These are phyloP conservation scores for Botryosphaeria dothidea DNA, from an alignment of 2,329 filamentous ascomycete genomes.

Conservation along the genomic window DNA sequence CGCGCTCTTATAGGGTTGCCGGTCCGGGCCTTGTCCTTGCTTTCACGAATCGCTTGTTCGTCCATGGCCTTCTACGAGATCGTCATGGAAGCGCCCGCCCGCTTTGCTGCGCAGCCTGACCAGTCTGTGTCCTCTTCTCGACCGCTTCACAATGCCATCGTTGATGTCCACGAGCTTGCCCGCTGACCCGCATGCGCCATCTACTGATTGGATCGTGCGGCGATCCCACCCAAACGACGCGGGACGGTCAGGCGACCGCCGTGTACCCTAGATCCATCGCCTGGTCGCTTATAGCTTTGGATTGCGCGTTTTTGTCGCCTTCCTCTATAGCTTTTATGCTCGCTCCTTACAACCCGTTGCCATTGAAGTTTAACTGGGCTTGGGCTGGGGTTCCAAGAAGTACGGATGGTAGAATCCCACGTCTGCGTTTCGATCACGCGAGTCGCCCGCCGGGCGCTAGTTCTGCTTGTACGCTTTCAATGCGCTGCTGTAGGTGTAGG, in stretches of 20 bases:
- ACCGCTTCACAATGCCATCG: not conserved
- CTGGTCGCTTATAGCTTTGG: not conserved
- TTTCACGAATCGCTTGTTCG: conserved; percentile 7
- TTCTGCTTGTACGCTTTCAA: too few species aligned
- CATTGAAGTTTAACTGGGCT: too few species aligned
- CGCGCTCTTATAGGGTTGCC: conserved; percentile 10
- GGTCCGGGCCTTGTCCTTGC: conserved; percentile 10
- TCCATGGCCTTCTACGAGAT: conserved; percentile 2
- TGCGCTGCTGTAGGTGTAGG: too few species aligned
- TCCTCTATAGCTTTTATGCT: not conserved
- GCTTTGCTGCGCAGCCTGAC: not conserved
- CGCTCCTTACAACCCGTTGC: too few species aligned
- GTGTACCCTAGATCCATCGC: not conserved
- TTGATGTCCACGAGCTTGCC: conserved; percentile 1
- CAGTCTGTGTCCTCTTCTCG: not conserved
- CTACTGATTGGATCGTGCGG: not conserved
- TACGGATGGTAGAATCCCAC: too few species aligned
- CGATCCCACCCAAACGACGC: not conserved
- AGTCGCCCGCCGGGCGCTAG: too few species aligned
- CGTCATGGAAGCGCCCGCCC: conserved; percentile 8
- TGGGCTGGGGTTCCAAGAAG: too few species aligned
- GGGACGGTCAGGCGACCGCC: not conserved
- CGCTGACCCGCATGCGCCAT: conserved; percentile 3
- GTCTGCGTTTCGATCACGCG: too few species aligned
- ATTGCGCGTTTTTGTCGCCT: too few species aligned